Evolutionary conservation across 805 yeast species (phyloP), one percentile per base, ranked within the genome.

Genomic region (Suhomyces sp.): DNA sequence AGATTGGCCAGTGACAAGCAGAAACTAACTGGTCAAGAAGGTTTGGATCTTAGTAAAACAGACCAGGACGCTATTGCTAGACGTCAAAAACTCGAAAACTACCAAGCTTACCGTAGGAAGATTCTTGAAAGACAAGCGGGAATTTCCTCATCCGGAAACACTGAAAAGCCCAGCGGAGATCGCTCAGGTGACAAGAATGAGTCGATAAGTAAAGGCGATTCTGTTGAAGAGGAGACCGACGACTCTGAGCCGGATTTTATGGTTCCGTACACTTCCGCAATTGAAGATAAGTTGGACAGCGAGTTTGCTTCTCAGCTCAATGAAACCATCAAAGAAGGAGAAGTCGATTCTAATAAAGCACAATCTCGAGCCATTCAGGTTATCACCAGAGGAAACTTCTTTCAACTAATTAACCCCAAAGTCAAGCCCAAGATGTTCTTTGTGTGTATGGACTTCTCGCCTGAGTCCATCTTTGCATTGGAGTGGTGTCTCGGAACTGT

Each of bases 401-500:
- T 84, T 61, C 79, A 79, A 55, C 67, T 81, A 27, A 71, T 75
- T 38, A 72, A 72, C 57, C 77, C 78, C 15, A 67, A 67, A 52
- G 65, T 71, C 48, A 76, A 75, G 54, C 80, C 80, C 41, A 83
- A 83, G 59, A 81, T 88, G 64, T 90, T 85, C 67, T 70, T 91
- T 47, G 79, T 90, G 19, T 90, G 94, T 62, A 81, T 87, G 73
- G 97, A 92, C 66, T 79, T 87, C 57, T 84, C 93, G 3, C 87
- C 90, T 0, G 97, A 90, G 65, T 86, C 96, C 2, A 77, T 79
- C 38, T 88, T 87, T 67, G 94, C 97, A 0, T 74, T 92, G 22
- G 94, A 90, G 62, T 91, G 97, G 88, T 82, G 91, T 44, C 77
- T 92, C 59, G 97, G 97, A 2, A 82, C 96, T 0, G 86, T 90